Base-by-base conservation (phyloP, 345 rosid genomes). In the Gossypium arboreum region DNA sequence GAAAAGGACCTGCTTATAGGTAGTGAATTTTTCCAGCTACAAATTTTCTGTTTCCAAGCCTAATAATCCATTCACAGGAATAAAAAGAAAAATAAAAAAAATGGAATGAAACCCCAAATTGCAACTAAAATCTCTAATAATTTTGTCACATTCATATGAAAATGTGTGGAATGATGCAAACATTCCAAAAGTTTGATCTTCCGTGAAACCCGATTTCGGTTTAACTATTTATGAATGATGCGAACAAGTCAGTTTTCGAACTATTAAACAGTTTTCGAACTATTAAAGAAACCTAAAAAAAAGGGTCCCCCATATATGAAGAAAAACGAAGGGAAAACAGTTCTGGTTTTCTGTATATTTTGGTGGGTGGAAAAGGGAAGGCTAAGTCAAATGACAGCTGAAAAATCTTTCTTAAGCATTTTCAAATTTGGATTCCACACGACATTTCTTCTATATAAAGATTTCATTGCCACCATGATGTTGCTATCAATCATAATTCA, bases 341-440 rank as follows among this genome's bases (percentile, higher is more conserved):
- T 7, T 68, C 16, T 48, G 7, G 11, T 43, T 44, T 34, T 43
- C 10, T 45, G 17, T 13, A 3, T 24, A 12, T 48, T 2, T 24
- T 68, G 15, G 7, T 47, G 52, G 17, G 17, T 0, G 12, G 25
- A 34, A 25, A 12, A 2, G 12, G 25, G 39, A 25, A 12, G 51
- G 48, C 12, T 10, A 68, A 68, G 72, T 50, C 43, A 65, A 54
- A 76, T 52, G 58, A 54, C 34, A 39, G 62, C 55, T 16, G 68
- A 22, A 22, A 75, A 51, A 47, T 29, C 16, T 66, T 67, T 25
- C 51, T n/a, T 25, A 20, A 59, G 63, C 16, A 12, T 59, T 80
- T 34, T 83, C 78, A 75, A 59, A 59, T 59, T 59, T 66, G 82
- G 84, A 79, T 84, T 80, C 80, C 75, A 79, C 88, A 87, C 90